phyloP scores from a whole-genome alignment of 192 early-diverging fungal genomes.

The Glomus cerebriforme region DNA sequence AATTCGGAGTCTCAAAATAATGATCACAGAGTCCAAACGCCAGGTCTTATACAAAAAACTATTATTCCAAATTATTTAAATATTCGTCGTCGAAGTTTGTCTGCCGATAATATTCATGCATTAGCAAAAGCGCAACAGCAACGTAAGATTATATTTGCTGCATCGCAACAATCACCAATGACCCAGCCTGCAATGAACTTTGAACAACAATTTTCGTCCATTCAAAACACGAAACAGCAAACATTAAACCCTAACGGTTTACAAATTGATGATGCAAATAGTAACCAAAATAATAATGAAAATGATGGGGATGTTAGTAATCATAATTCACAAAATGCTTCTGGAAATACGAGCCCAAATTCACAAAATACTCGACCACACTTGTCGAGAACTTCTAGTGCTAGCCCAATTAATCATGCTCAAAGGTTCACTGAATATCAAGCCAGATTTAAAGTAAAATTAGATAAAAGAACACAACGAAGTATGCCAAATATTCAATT shows the following conservation, averaged over 20 bases:
- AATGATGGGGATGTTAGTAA: constrained; percentile 10
- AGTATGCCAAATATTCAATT: constrained; percentile 34
- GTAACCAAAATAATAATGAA: neutral
- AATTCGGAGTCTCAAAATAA: neutral
- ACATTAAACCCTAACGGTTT: neutral
- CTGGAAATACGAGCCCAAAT: constrained; percentile 11
- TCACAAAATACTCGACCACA: constrained; percentile 1
- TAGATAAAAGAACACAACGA: constrained; percentile 22
- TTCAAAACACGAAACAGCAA: constrained; percentile 13
- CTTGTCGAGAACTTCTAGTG: neutral
- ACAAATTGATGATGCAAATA: constrained; percentile 1
- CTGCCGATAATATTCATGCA: constrained; percentile 31
- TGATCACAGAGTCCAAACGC: constrained; percentile 21
- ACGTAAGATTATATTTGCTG: neutral
- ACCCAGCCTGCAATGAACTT: neutral
- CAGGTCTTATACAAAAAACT: constrained; percentile 9
- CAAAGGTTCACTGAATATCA: constrained; percentile 24
- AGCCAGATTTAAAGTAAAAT: constrained; percentile 29
- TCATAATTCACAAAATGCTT: constrained; percentile 7
- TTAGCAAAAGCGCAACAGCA: constrained; percentile 22
- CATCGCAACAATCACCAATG: neutral
- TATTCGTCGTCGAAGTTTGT: constrained; percentile 31
- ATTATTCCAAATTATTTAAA: constrained; percentile 26
- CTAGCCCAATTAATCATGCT: constrained; percentile 28
- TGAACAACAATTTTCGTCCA: constrained; percentile 7